phyloP scores from a whole-genome alignment of 371 early-diverging fungal species.

The Gilbertella persicaria region DNA sequence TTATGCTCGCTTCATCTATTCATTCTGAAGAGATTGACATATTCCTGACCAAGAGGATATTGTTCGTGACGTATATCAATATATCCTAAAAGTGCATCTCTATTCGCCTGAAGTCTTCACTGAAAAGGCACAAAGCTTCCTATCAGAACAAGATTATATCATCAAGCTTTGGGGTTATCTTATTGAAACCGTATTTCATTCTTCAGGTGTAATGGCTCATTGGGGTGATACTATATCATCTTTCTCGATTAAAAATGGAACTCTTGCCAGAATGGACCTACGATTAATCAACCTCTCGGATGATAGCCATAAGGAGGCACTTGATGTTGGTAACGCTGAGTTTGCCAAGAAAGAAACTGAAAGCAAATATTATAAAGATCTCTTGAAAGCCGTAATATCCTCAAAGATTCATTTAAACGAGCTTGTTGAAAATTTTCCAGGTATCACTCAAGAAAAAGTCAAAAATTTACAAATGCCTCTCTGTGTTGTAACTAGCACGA shows the following conservation, averaged over 20 bases:
- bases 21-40: too few relatives aligned
- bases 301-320: not conserved
- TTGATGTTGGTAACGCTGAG: slow-evolving; percentile 10
- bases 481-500: slow-evolving; percentile 5
- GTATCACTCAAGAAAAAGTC: slow-evolving; percentile 3
- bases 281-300: not conserved
- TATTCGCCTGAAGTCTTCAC: slow-evolving; percentile 8
- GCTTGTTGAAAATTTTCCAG: slow-evolving; percentile 3
- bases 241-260: slow-evolving; percentile 6
- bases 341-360: slow-evolving; percentile 4
- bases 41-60: slow-evolving; percentile 4
- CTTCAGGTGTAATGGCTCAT: slow-evolving; percentile 6
- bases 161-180: slow-evolving; percentile 7
- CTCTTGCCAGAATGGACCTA: slow-evolving; percentile 1
- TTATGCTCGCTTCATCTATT: too few relatives aligned
- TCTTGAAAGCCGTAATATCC: slow-evolving; percentile 2
- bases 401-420: slow-evolving; percentile 11
- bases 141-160: slow-evolving; percentile 5
- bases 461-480: slow-evolving; percentile 5
- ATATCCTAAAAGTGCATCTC: slow-evolving; percentile 5
- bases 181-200: slow-evolving; percentile 2
- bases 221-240: slow-evolving; percentile 15
- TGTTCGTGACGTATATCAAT: slow-evolving; percentile 7
- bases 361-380: slow-evolving; percentile 9
- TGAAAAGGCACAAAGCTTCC: slow-evolving; percentile 1